Evolutionary conservation across 352 stramenopile species (phyloP).

Genomic region (Globisporangium ultimum): DNA sequence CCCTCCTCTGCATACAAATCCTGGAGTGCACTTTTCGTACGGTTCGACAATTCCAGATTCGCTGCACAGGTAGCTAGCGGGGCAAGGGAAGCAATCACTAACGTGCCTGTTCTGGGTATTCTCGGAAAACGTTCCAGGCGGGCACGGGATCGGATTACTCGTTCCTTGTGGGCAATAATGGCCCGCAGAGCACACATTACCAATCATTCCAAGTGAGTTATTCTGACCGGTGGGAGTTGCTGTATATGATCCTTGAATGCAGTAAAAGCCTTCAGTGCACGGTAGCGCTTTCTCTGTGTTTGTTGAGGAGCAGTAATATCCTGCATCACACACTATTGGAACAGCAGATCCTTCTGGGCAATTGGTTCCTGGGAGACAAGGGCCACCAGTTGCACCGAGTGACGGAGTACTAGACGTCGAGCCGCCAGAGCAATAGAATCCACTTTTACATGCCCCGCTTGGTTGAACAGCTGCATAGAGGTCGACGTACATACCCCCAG

Average conservation of each 20-base stretch:
- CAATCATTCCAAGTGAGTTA: slow-evolving; percentile 72
- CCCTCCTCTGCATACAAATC: slow-evolving; percentile 61
- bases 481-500: slow-evolving; percentile 66
- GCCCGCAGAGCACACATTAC: slow-evolving; percentile 61
- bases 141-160: slow-evolving; percentile 80
- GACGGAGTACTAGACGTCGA: slow-evolving; percentile 52
- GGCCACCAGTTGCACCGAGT: slow-evolving; percentile 38
- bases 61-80: slow-evolving; percentile 56
- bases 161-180: slow-evolving; percentile 79
- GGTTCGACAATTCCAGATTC: slow-evolving; percentile 47
- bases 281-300: slow-evolving; percentile 67
- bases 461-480: slow-evolving; percentile 40
- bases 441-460: slow-evolving; percentile 59
- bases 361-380: slow-evolving; percentile 83
- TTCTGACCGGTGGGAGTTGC: slow-evolving; percentile 62
- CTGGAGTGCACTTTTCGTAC: slow-evolving; percentile 41
- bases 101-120: slow-evolving; percentile 56
- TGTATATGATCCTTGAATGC: slow-evolving; percentile 81
- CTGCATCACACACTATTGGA: slow-evolving; percentile 78
- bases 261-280: slow-evolving; percentile 86
- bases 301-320: slow-evolving; percentile 74
- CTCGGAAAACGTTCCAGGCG: slow-evolving; percentile 63
- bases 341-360: slow-evolving; percentile 82
- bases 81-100: slow-evolving; percentile 68
- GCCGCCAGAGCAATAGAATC: slow-evolving; percentile 80